These are phyloP conservation scores for Pyrrhoderma lamaoense DNA, from an alignment of 1,284 basidiomycete genomes.

Conservation along the genomic window DNA sequence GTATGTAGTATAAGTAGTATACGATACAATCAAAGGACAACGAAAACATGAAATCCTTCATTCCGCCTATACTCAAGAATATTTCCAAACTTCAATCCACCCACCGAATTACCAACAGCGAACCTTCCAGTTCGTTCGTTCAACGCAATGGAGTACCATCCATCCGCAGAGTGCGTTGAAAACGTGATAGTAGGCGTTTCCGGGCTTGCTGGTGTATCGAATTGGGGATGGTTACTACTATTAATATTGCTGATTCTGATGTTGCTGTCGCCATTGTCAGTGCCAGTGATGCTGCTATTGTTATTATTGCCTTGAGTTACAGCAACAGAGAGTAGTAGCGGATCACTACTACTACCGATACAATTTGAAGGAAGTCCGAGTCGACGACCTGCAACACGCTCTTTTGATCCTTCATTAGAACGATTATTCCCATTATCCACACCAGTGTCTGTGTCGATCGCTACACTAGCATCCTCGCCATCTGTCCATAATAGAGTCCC, in stretches of 20 bases:
- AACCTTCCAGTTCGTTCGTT: slow-evolving; percentile 55
- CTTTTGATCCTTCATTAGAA: slow-evolving; percentile 28
- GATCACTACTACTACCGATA: no score
- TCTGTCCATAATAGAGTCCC: slow-evolving; percentile 63
- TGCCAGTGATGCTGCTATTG: neutral
- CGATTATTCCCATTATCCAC: slow-evolving; percentile 27
- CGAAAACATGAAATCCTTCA: neutral
- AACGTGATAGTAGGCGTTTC: slow-evolving; percentile 26
- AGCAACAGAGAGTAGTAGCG: no score
- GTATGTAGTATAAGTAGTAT: no score
- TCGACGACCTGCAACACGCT: slow-evolving; percentile 11
- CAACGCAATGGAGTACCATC: slow-evolving; percentile 47
- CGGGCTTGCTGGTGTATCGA: neutral
- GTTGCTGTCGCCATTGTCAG: neutral
- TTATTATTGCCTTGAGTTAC: neutral
- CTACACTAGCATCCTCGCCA: slow-evolving; percentile 34
- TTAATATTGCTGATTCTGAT: neutral
- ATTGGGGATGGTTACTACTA: neutral
- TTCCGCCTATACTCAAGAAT: slow-evolving; percentile 23
- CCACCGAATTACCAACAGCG: slow-evolving; percentile 44
- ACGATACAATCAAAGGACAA: neutral
- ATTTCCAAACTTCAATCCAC: slow-evolving; percentile 46
- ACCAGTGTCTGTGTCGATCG: slow-evolving; percentile 22
- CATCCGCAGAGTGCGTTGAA: slow-evolving; percentile 36
- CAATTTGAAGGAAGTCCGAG: neutral